phyloP scores from a whole-genome alignment of 2,329 filamentous ascomycete species.

The Aspergillus fischeri region DNA sequence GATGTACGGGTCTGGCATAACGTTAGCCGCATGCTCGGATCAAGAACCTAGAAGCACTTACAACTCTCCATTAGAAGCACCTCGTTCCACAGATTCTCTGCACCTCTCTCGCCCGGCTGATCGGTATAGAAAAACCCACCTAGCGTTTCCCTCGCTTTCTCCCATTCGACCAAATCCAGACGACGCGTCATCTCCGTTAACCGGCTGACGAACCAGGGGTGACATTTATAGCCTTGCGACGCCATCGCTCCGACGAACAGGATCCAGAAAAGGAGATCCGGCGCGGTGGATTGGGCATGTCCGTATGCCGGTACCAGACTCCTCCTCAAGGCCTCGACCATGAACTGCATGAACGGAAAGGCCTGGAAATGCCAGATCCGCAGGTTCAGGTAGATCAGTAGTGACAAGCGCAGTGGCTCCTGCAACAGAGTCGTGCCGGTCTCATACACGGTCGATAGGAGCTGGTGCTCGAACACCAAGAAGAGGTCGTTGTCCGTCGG shows the following conservation, averaged over 20 bases:
- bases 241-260: conserved; percentile 16
- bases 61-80: conserved; percentile 3
- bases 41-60: neutral
- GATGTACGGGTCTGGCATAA: neutral
- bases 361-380: conserved; percentile 12
- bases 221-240: conserved; percentile 7
- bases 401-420: conserved; percentile 11
- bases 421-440: conserved; percentile 4
- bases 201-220: conserved; percentile 11
- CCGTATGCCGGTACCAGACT: conserved; percentile 2
- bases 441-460: conserved; percentile 3
- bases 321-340: conserved; percentile 4
- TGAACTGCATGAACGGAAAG: conserved; percentile 11
- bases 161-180: conserved; percentile 9
- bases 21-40: neutral
- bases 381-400: conserved; percentile 10
- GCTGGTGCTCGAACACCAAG: conserved; percentile 6
- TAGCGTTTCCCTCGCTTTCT: conserved; percentile 3
- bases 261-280: conserved; percentile 13
- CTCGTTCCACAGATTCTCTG: conserved; percentile 7
- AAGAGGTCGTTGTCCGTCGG: conserved; percentile 18
- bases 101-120: neutral
- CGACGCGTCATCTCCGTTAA: conserved; percentile 4
- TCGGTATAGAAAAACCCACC: conserved; percentile 11
- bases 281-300: neutral